phyloP scores from a whole-genome alignment of 495 filamentous ascomycete genomes.

The Hypoxylon cercidicola region DNA sequence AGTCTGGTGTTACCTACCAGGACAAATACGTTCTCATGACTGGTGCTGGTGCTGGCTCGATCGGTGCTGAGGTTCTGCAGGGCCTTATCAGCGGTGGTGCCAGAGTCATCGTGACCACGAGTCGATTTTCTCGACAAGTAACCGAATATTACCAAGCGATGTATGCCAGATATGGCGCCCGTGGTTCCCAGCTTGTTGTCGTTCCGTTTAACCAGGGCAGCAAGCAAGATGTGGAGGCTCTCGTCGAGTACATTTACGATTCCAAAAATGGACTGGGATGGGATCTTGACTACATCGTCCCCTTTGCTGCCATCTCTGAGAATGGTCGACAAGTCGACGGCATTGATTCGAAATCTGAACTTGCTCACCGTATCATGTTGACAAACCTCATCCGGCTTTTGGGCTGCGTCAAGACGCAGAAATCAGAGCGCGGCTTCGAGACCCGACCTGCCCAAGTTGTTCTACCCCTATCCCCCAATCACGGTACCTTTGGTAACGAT shows the following conservation, averaged over 20 bases:
- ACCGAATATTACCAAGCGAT: conserved; percentile 99
- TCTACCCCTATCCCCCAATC: conserved; percentile 94
- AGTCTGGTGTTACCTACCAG: conserved; percentile 86
- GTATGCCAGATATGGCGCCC: conserved; percentile 92
- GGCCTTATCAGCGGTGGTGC: conserved; percentile 96
- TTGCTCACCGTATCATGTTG: conserved; percentile 99
- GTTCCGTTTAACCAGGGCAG: conserved; percentile 99
- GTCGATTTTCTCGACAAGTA: conserved; percentile 94
- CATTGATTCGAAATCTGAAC: conserved; percentile 97
- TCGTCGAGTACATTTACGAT: conserved; percentile 96
- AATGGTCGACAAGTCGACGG: conserved; percentile 97
- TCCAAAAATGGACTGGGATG: conserved; percentile 96
- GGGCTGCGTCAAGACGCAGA: conserved; percentile 89
- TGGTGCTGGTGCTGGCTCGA: conserved; percentile 96
- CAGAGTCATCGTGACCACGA: conserved; percentile 95
- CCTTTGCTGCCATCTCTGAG: conserved; percentile 97
- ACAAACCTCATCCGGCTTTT: conserved; percentile 94
- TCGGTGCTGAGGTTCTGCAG: conserved; percentile 97
- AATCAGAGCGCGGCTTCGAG: conserved; percentile 85
- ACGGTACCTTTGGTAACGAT: conserved; percentile 98
- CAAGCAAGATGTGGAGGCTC: conserved; percentile 93
- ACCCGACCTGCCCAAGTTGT: conserved; percentile 97
- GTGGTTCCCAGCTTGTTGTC: conserved; percentile 95
- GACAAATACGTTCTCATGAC: conserved; percentile 99
- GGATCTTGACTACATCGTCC: conserved; percentile 96